Percentiles rank a stretch among this genome's conserved stretches.
Evolutionary conservation across 2,329 filamentous ascomycete species (phyloP).

Genomic region (Coniochaeta sp.): DNA sequence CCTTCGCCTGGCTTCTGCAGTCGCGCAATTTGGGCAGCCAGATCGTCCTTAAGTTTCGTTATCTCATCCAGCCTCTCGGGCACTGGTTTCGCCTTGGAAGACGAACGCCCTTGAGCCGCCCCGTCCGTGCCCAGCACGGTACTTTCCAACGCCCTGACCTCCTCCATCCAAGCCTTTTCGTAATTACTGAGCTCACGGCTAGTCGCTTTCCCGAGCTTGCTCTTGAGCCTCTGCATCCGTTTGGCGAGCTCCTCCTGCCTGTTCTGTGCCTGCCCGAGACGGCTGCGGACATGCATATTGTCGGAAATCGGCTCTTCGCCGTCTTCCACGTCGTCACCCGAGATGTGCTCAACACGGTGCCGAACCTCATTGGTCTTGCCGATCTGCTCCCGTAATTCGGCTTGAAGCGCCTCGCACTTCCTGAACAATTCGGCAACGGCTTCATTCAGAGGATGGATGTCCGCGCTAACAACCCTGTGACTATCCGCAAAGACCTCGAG

Average conservation of each 20-base stretch:
- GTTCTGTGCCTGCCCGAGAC: slow-evolving; percentile 45
- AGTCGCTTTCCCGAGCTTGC: slow-evolving; percentile 38
- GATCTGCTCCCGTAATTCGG: slow-evolving; percentile 62
- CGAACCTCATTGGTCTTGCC: slow-evolving; percentile 57
- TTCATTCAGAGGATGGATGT: slow-evolving; percentile 60
- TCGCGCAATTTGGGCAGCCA: slow-evolving; percentile 42
- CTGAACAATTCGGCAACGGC: slow-evolving; percentile 69
- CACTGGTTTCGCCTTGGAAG: slow-evolving; percentile 36
- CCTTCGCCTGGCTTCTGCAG: slow-evolving; percentile 23
- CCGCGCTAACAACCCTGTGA: slow-evolving; percentile 62
- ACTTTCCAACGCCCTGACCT: slow-evolving; percentile 28
- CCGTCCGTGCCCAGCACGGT: slow-evolving; percentile 30
- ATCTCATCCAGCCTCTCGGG: slow-evolving; percentile 52
- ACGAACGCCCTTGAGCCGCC: slow-evolving; percentile 6
- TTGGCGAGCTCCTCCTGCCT: slow-evolving; percentile 49
- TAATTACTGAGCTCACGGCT: slow-evolving; percentile 52
- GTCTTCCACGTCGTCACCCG: slow-evolving; percentile 47
- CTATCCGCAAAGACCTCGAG: slow-evolving; percentile 65
- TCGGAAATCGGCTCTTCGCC: slow-evolving; percentile 41
- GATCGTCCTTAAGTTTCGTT: slow-evolving; percentile 41
- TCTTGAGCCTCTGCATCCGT: slow-evolving; percentile 52
- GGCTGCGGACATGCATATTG: slow-evolving; percentile 49
- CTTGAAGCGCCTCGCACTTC: slow-evolving; percentile 59
- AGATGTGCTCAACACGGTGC: slow-evolving; percentile 58
- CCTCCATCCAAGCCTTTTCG: slow-evolving; percentile 44